A percentile compares a stretch with the other conserved stretches of the same genome.
Conservation (phyloP, 768 basidiomycete species). For the Boletus pseudopeckii region DNA sequence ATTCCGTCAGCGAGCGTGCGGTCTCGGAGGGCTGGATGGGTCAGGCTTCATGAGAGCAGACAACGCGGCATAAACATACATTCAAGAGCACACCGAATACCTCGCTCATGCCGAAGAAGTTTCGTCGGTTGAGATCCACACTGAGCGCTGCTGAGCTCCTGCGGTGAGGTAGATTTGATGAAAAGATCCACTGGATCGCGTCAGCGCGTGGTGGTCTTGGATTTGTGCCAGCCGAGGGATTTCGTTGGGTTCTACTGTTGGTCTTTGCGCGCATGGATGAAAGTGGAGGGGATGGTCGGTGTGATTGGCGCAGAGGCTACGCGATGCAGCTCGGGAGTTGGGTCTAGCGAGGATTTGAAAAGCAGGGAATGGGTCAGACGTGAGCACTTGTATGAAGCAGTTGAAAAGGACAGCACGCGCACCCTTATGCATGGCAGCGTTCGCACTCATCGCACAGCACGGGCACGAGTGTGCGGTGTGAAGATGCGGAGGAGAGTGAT, state of each 20-base stretch:
- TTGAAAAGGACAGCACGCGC: slow-evolving; percentile 21
- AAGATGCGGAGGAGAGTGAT: slow-evolving; percentile 15
- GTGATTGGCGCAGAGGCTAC: slow-evolving; percentile 11
- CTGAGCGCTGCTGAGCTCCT: slow-evolving; percentile 58
- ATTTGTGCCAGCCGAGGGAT: slow-evolving; percentile 20
- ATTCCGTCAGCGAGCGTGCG: slow-evolving; percentile 75
- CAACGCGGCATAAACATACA: slow-evolving; percentile 40
- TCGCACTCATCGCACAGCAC: slow-evolving; percentile 24
- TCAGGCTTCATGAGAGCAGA: slow-evolving; percentile 1
- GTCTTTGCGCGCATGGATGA: slow-evolving; percentile 26
- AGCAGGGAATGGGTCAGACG: slow-evolving; percentile 2
- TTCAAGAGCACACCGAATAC: slow-evolving; percentile 73
- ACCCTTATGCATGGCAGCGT: slow-evolving; percentile 26
- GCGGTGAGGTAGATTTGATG: slow-evolving; percentile 64
- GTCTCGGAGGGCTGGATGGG: slow-evolving; percentile 67
- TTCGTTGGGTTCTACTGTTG: slow-evolving; percentile 24
- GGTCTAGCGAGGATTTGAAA: slow-evolving; percentile 1
- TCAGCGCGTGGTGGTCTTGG: slow-evolving; percentile 32
- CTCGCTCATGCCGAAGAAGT: slow-evolving; percentile 78
- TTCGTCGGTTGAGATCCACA: slow-evolving; percentile 59
- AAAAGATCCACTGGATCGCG: slow-evolving; percentile 71
- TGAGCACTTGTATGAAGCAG: slow-evolving; percentile 14
- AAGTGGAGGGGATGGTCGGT: slow-evolving; percentile 5
- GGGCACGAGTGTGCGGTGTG: slow-evolving; percentile 33
- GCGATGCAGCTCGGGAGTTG: slow-evolving; percentile 1